Evolutionary conservation across 2,329 filamentous ascomycete species (phyloP).

Genomic region (Apiospora koreana): DNA sequence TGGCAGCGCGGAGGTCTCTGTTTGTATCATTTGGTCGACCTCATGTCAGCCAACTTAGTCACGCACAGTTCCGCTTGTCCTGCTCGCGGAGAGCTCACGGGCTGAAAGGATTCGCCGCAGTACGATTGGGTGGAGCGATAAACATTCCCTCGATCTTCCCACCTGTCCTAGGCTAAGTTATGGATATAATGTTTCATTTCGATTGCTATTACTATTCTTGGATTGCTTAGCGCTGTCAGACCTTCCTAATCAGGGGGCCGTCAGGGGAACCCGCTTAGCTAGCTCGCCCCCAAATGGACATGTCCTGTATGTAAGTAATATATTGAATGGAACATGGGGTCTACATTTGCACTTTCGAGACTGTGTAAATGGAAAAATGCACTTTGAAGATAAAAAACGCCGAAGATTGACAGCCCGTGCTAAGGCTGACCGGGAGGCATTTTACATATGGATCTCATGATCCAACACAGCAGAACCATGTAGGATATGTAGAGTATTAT

Average conservation of each 20-base stretch:
- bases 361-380: neutral
- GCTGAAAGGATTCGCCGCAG: neutral
- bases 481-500: neutral
- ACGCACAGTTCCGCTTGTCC: neutral
- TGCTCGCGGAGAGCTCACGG: neutral
- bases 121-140: neutral
- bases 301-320: neutral
- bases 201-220: no score
- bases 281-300: neutral
- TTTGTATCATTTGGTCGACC: neutral
- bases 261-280: neutral
- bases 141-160: neutral
- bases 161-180: neutral
- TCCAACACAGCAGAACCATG: neutral
- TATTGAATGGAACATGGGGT: neutral
- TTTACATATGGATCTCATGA: neutral
- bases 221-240: neutral
- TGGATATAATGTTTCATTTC: neutral
- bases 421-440: neutral
- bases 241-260: neutral
- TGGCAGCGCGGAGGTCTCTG: neutral
- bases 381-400: neutral
- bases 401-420: neutral
- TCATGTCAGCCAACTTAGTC: neutral
- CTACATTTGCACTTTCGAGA: neutral